These are phyloP conservation scores for Maudiozyma turicensis DNA, from an alignment of 805 yeast species.

Conservation along the genomic window DNA sequence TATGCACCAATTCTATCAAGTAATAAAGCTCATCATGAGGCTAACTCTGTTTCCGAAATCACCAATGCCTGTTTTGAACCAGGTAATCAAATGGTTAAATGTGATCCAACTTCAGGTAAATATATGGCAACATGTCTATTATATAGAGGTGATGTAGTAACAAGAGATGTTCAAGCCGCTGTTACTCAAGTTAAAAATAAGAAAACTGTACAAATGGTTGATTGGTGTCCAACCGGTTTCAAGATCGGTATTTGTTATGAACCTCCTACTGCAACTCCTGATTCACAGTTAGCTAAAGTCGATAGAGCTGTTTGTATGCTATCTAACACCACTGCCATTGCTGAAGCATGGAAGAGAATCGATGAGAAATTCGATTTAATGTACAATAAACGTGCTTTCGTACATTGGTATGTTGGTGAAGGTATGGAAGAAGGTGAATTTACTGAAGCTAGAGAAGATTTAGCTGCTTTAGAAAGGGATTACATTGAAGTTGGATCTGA, in stretches of 20 bases:
- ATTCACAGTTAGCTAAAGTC: slow-evolving; percentile 84
- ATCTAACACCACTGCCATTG: slow-evolving; percentile 95
- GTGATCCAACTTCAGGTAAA: slow-evolving; percentile 95
- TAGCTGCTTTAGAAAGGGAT: slow-evolving; percentile 95
- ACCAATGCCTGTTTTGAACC: slow-evolving; percentile 98
- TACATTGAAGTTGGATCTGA: slow-evolving; percentile 95
- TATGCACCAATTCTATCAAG: slow-evolving; percentile 94
- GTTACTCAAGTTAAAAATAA: slow-evolving; percentile 89
- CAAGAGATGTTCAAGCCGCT: slow-evolving; percentile 94
- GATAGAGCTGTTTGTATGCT: slow-evolving; percentile 97
- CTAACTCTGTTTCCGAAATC: slow-evolving; percentile 90
- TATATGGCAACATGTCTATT: slow-evolving; percentile 98
- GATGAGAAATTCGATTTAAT: slow-evolving; percentile 94
- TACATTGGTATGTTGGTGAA: slow-evolving; percentile 99
- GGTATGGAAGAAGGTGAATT: slow-evolving; percentile 99
- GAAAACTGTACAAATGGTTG: slow-evolving; percentile 94
- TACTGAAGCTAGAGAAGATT: slow-evolving; percentile 96
- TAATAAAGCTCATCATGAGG: slow-evolving; percentile 86
- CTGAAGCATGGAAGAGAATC: slow-evolving; percentile 98
- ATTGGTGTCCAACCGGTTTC: slow-evolving; percentile 99
- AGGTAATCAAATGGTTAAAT: slow-evolving; percentile 97
- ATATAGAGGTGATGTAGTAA: slow-evolving; percentile 98
- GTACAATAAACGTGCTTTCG: slow-evolving; percentile 98
- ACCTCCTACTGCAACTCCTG: slow-evolving; percentile 88
- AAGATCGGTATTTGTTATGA: slow-evolving; percentile 98